phyloP scores from a whole-genome alignment of 805 yeast genomes.

The Ogataea populi-albae region DNA sequence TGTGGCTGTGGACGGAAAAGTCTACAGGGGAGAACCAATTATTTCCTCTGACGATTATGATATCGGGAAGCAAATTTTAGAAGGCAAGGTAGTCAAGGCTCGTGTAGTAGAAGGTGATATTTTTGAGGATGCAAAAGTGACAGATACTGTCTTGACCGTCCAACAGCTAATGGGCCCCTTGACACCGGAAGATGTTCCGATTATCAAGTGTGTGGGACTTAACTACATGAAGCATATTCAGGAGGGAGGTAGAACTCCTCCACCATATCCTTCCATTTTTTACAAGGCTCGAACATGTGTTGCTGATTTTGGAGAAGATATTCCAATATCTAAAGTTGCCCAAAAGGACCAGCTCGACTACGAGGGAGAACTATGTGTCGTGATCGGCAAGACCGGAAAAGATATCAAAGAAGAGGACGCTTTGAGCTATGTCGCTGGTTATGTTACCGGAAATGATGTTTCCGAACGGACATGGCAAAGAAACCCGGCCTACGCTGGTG shows the following conservation, averaged over 20 bases:
- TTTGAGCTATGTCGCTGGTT: slow-evolving; percentile 47
- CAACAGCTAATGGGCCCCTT: slow-evolving; percentile 40
- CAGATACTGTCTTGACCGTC: slow-evolving; percentile 35
- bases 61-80: slow-evolving; percentile 17
- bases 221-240: slow-evolving; percentile 44
- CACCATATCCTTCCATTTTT: slow-evolving; percentile 4
- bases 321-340: slow-evolving; percentile 39
- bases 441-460: slow-evolving; percentile 53
- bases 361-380: slow-evolving; percentile 52
- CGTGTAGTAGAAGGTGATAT: slow-evolving; percentile 46
- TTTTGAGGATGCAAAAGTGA: slow-evolving; percentile 36
- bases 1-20: slow-evolving; percentile 41
- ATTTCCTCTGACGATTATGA: slow-evolving; percentile 34
- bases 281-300: slow-evolving; percentile 2
- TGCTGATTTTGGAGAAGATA: slow-evolving; percentile 9
- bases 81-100: slow-evolving; percentile 38
- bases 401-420: slow-evolving; percentile 44
- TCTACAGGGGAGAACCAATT: slow-evolving; percentile 49
- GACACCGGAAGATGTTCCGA: slow-evolving; percentile 33
- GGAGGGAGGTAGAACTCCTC: slow-evolving; percentile 26
- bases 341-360: slow-evolving; percentile 44
- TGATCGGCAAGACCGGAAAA: slow-evolving; percentile 49
- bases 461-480: slow-evolving; percentile 58
- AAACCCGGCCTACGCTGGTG: slow-evolving; percentile 31
- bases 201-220: slow-evolving; percentile 49